These are phyloP conservation scores for Geranium rotundifolium DNA, from an alignment of 345 rosid species.

Conservation along the genomic window DNA sequence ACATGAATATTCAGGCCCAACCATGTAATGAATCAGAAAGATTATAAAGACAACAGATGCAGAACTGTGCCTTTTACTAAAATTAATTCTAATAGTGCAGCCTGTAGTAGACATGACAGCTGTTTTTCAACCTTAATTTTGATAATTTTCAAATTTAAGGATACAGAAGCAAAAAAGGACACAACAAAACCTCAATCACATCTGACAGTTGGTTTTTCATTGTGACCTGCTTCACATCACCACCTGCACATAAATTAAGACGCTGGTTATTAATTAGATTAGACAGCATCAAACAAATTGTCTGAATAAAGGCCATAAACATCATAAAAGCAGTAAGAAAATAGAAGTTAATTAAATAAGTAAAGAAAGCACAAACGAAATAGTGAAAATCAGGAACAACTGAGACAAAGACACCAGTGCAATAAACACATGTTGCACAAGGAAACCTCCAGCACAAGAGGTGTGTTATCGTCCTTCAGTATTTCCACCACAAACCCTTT, in stretches of 20 bases:
- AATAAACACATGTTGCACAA: conserved; percentile 5
- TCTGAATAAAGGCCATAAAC: not conserved
- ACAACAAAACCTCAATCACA: conserved; percentile 76
- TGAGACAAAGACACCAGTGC: conserved; percentile 5
- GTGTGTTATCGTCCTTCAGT: conserved; percentile 53
- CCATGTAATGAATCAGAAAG: not conserved
- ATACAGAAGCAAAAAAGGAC: conserved; percentile 13
- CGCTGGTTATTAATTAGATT: conserved; percentile 15
- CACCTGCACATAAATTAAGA: conserved; percentile 70
- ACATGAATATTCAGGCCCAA: not conserved
- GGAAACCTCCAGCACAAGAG: conserved; percentile 71
- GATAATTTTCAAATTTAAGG: conserved; percentile 1
- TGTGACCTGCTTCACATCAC: conserved; percentile 83
- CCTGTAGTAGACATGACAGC: not conserved
- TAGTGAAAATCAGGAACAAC: not conserved
- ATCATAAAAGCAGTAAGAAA: not conserved
- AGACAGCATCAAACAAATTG: not conserved
- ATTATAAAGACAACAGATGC: not conserved
- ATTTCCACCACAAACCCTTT: conserved; percentile 81
- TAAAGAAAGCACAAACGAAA: not conserved
- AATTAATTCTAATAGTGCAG: not conserved
- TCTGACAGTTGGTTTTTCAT: conserved; percentile 53
- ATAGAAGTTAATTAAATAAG: not conserved
- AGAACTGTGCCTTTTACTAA: no score
- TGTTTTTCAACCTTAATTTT: no score